A percentile compares a stretch with the other conserved stretches of the same genome.
Evolutionary conservation across 2,329 filamentous ascomycete species (phyloP).

Genomic region (Talaromyces sp.): DNA sequence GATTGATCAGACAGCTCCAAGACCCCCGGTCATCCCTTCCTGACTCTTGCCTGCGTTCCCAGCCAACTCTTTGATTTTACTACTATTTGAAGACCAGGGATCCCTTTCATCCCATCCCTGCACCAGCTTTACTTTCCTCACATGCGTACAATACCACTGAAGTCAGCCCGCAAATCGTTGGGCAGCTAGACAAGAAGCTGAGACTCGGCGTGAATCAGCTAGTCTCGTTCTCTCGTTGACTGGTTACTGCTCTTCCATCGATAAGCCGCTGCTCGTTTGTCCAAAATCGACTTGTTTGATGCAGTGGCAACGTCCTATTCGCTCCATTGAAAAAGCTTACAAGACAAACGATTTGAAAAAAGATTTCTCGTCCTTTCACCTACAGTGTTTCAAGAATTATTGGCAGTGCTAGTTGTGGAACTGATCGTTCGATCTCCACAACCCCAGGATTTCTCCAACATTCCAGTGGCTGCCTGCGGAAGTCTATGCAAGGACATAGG

Average conservation of each 20-base stretch:
- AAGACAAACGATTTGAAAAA: neutral
- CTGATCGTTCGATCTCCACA: neutral
- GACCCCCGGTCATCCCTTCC: neutral
- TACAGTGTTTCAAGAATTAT: neutral
- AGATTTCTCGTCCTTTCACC: neutral
- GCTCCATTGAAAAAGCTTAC: neutral
- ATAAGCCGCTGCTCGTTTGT: neutral
- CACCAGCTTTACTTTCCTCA: neutral
- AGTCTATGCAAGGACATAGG: constrained; percentile 8
- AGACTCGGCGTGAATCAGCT: neutral
- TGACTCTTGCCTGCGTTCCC: neutral
- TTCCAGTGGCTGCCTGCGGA: constrained; percentile 6
- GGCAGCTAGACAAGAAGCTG: neutral
- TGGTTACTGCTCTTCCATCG: neutral
- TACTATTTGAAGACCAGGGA: neutral
- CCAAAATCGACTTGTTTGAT: neutral
- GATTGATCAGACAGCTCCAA: neutral
- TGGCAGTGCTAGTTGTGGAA: neutral
- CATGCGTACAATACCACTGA: neutral
- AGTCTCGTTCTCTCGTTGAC: neutral
- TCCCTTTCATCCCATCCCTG: neutral
- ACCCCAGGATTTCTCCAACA: constrained; percentile 11
- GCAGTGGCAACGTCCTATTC: neutral
- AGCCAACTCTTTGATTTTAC: neutral
- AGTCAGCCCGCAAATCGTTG: neutral